Evolutionary conservation across 306 rosid genomes (phyloP).

Genomic region (Dalbergia cochinchinensis): DNA sequence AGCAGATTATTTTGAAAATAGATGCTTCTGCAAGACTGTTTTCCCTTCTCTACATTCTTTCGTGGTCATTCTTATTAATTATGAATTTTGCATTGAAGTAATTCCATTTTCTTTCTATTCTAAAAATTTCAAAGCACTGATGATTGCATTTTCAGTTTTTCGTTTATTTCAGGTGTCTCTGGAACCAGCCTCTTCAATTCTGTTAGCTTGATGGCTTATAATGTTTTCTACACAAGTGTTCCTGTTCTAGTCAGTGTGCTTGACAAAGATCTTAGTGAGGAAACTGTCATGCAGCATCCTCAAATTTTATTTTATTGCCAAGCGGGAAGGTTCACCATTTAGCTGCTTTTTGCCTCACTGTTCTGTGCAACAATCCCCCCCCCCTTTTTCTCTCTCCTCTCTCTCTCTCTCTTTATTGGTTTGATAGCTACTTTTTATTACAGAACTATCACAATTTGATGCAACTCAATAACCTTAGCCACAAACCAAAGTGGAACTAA

Average conservation of each 20-base stretch:
- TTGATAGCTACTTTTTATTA: constrained; percentile 20
- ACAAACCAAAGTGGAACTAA: constrained; percentile 15
- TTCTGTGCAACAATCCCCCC: too few species aligned
- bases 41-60: constrained; percentile 20
- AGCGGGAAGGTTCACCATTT: constrained; percentile 84
- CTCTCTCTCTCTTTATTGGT: too few species aligned
- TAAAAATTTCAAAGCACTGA: constrained; percentile 52
- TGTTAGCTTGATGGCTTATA: constrained; percentile 99
- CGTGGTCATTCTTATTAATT: constrained; percentile 22
- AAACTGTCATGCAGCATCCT: constrained; percentile 98
- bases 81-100: constrained; percentile 8
- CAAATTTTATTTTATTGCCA: constrained; percentile 99
- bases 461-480: constrained; percentile 33
- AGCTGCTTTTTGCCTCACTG: constrained; percentile 37
- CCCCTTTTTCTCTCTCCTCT: too few species aligned
- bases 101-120: constrained; percentile 39
- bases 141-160: constrained; percentile 75
- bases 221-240: constrained; percentile 97
- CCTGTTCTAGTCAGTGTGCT: constrained; percentile 95
- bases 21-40: constrained; percentile 24
- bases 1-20: constrained; percentile 20
- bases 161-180: constrained; percentile 97
- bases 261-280: constrained; percentile 97
- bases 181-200: constrained; percentile 99
- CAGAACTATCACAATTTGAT: constrained; percentile 33